Conservation (phyloP, 768 basidiomycete genomes). For the Boletus subparvulus region DNA sequence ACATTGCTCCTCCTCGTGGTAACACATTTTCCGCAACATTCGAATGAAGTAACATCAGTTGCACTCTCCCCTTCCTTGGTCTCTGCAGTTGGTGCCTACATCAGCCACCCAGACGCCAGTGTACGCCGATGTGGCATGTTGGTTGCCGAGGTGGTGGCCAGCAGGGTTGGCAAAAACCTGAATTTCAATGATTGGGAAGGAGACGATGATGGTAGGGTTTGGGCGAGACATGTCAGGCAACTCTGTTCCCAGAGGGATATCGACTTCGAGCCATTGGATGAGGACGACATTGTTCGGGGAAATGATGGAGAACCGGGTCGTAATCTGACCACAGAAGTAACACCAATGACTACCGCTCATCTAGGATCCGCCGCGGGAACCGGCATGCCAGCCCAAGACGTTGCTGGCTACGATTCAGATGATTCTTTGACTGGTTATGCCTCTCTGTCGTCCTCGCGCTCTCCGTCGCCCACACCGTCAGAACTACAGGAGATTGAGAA, state of each 20-base stretch:
- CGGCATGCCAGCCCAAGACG: conserved; percentile 10
- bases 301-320: conserved; percentile 5
- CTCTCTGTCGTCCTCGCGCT: conserved; percentile 63
- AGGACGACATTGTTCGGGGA: neutral
- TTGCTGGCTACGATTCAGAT: conserved; percentile 66
- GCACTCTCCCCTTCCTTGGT: conserved; percentile 63
- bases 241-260: conserved; percentile 52
- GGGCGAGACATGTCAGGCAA: conserved; percentile 61
- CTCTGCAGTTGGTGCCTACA: conserved; percentile 66
- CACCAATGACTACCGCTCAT: neutral
- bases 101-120: conserved; percentile 71
- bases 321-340: conserved; percentile 19
- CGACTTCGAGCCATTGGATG: conserved; percentile 40
- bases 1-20: conserved; percentile 63
- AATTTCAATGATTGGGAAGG: conserved; percentile 87
- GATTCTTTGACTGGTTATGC: conserved; percentile 80
- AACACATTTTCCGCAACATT: conserved; percentile 57
- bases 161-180: conserved; percentile 59
- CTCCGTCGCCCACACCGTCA: conserved; percentile 76
- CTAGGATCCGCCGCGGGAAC: neutral
- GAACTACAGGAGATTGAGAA: conserved; percentile 82
- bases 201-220: conserved; percentile 58
- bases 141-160: conserved; percentile 77
- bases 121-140: conserved; percentile 92
- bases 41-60: conserved; percentile 44